Evolutionary conservation across 1,284 basidiomycete species (phyloP).

Genomic region (Puccinia polysora): DNA sequence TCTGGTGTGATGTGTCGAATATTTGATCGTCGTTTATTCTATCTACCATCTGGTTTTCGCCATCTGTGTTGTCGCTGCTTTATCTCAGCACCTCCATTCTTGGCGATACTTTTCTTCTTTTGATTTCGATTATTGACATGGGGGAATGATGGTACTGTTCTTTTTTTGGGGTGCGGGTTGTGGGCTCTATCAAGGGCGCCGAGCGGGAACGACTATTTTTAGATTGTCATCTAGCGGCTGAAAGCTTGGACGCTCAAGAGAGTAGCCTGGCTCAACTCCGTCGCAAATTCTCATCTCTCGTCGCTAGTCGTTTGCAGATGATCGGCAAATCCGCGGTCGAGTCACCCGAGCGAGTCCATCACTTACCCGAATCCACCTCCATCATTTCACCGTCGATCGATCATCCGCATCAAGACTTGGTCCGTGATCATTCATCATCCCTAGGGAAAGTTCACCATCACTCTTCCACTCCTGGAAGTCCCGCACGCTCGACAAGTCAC

Average conservation of each 20-base stretch:
- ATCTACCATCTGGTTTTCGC: not conserved
- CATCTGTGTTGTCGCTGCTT: not conserved
- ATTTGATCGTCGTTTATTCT: conserved; percentile 14
- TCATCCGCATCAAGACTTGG: not conserved
- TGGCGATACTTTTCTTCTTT: not conserved
- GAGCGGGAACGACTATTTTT: conserved; percentile 68
- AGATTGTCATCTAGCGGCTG: conserved; percentile 70
- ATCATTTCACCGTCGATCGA: not conserved
- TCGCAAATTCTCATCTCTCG: conserved; percentile 62
- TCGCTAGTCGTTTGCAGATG: conserved; percentile 64
- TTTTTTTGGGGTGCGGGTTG: not conserved
- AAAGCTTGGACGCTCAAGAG: conserved; percentile 71
- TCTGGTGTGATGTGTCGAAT: too few species aligned
- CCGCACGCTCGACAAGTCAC: not conserved
- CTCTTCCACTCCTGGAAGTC: not conserved
- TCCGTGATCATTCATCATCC: conserved; percentile 44
- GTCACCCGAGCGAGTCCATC: conserved; percentile 5
- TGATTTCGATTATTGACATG: conserved; percentile 54
- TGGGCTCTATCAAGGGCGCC: conserved; percentile 54
- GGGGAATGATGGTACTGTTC: conserved; percentile 48
- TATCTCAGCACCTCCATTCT: not conserved
- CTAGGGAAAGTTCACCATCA: conserved; percentile 38
- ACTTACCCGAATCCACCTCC: not conserved
- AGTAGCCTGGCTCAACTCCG: conserved; percentile 69
- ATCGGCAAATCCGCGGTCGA: conserved; percentile 36